phyloP scores from a whole-genome alignment of 2,329 filamentous ascomycete genomes.

The Pseudocercospora pini-densiflorae region DNA sequence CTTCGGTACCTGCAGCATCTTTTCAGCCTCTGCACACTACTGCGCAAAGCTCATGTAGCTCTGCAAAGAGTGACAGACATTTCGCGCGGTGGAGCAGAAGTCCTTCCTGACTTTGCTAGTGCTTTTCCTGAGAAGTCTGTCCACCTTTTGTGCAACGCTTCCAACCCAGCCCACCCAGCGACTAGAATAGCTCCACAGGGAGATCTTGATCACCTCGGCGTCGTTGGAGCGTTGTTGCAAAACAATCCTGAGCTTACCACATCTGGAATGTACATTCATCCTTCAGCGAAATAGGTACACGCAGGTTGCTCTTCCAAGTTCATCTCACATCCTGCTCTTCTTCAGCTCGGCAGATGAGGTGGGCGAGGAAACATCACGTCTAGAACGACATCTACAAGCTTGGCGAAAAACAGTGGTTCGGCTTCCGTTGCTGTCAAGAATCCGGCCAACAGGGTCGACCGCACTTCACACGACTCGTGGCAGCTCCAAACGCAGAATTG shows the following conservation, averaged over 20 bases:
- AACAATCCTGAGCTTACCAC: not conserved
- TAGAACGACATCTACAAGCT: not conserved
- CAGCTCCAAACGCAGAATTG: not conserved
- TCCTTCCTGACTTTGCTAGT: not conserved
- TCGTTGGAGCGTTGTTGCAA: not conserved
- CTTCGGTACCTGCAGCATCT: not conserved
- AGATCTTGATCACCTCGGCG: conserved; percentile 8
- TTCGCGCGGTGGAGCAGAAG: not conserved
- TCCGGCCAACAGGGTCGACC: not conserved
- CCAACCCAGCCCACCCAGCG: not conserved
- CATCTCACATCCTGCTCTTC: not conserved
- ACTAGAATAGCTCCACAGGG: not conserved
- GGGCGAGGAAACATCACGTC: too few species aligned
- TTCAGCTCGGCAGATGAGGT: not conserved
- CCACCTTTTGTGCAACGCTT: not conserved
- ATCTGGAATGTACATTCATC: not conserved
- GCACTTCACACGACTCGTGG: conserved; percentile 6
- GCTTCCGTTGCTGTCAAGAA: not conserved
- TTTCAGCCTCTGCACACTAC: not conserved
- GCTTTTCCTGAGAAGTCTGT: not conserved
- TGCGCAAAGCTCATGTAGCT: not conserved
- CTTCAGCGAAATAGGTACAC: not conserved
- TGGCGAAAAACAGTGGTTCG: not conserved
- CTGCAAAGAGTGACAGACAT: not conserved
- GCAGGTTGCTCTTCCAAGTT: not conserved